Conservation (phyloP, 2,329 filamentous ascomycete species). For the Coccinonectria pachysandricola region DNA sequence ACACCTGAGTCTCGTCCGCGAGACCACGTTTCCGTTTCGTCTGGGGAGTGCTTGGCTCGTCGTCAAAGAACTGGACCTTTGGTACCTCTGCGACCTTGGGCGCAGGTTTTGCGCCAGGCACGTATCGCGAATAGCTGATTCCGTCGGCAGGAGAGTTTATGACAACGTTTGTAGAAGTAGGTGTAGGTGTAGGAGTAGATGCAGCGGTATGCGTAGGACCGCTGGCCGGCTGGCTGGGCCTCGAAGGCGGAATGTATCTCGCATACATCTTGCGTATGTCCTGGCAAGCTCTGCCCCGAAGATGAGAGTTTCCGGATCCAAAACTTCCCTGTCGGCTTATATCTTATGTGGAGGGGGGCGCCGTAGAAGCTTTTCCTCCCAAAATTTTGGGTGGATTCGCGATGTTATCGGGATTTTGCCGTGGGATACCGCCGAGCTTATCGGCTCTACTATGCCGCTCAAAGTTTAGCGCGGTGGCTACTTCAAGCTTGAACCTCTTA, state of each 20-base stretch:
- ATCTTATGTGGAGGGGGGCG: slow-evolving; percentile 10
- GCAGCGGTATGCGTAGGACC: too few species aligned
- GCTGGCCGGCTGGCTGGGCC: background rate
- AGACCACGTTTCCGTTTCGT: slow-evolving; percentile 28
- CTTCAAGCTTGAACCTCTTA: too few species aligned
- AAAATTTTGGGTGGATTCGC: slow-evolving; percentile 25
- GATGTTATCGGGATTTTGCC: slow-evolving; percentile 30
- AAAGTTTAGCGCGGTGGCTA: too few species aligned
- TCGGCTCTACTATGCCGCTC: too few species aligned
- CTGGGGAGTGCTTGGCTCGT: slow-evolving; percentile 15
- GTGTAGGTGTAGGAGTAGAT: background rate
- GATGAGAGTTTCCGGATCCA: too few species aligned
- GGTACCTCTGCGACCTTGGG: slow-evolving; percentile 6
- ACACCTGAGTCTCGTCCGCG: slow-evolving; percentile 17
- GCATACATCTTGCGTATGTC: too few species aligned
- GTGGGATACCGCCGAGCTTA: slow-evolving; percentile 25
- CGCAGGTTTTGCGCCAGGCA: slow-evolving; percentile 22
- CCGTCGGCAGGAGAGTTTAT: slow-evolving; percentile 8
- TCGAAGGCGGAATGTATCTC: slow-evolving; percentile 29
- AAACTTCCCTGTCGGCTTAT: too few species aligned
- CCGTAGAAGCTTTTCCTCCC: slow-evolving; percentile 6
- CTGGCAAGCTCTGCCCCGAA: too few species aligned
- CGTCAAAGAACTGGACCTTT: slow-evolving; percentile 19
- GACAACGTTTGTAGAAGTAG: background rate
- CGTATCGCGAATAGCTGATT: slow-evolving; percentile 31